Evolutionary conservation across 2,329 filamentous ascomycete species (phyloP), one percentile per base, ranked within the genome.

Genomic region (Microthyrium microscopicum): DNA sequence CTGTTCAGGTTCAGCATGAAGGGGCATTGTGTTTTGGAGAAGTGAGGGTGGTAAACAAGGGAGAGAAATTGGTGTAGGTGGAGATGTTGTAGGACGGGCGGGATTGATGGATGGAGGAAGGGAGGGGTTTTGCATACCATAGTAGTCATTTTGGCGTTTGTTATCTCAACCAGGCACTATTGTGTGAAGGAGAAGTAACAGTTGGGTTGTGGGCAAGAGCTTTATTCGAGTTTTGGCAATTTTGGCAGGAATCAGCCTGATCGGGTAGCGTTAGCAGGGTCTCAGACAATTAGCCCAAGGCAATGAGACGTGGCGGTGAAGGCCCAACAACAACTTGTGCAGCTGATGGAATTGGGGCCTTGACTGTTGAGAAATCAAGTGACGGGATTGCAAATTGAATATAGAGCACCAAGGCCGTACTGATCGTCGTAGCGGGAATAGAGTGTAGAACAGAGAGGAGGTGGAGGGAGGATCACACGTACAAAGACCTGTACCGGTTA

Each of bases 71-170:
- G 31, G n/a, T 17, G 31, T 21, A 15, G 32, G 15, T 8, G 27
- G 31, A 9, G 7, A 17, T 16, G 19, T 5, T 9, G 26, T 8
- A 25, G 28, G 29, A 24, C 31, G 47, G 48, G 43, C 43, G 47
- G 48, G 43, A 42, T 45, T 46, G 45, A 50, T 50, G 50, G n/a
- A n/a, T n/a, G n/a, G 47, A 9, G 27, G 9, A 16, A 9, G 27
- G 11, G 42, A 50, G 47, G 48, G 44, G 46, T 46, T 54, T 51
- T 55, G 51, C 61, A 47, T 61, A 73, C 68, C 68, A 73, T 73
- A 55, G 68, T 72, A 58, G 68, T 70, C 68, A 73, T 73, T 50
- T 52, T 64, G 33, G 15, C 12, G 20, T 13, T 20, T 8, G 33
- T 5, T 21, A 11, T 8, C 26, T 29, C 8, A 9, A 8, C 8